Evolutionary conservation across 192 early-diverging fungal species (phyloP).

Genomic region (Backusella parvicylindrica): DNA sequence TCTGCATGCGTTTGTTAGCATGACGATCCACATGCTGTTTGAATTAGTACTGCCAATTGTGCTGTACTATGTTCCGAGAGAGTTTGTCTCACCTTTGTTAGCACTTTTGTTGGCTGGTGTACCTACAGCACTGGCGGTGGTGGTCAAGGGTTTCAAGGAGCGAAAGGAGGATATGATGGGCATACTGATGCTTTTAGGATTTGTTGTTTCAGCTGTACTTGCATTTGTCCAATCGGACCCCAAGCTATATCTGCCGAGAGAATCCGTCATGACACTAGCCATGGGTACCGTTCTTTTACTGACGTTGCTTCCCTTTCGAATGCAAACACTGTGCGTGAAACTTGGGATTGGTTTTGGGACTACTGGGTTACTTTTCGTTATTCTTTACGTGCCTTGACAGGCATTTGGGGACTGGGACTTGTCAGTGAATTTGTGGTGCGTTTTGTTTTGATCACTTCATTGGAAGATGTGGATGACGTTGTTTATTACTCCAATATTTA

Average conservation of each 20-base stretch:
- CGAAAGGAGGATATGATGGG: conserved; percentile 32
- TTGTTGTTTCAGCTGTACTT: conserved; percentile 35
- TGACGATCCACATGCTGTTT: conserved; percentile 22
- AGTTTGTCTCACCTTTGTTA: conserved; percentile 20
- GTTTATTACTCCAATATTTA: too few relatives aligned
- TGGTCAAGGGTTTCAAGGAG: conserved; percentile 26
- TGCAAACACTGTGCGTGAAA: too few relatives aligned
- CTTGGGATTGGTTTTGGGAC: too few relatives aligned
- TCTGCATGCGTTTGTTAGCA: conserved; percentile 14
- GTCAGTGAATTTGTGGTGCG: too few relatives aligned
- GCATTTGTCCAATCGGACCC: conserved; percentile 38
- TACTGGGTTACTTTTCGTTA: too few relatives aligned
- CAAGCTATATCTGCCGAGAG: conserved; percentile 38
- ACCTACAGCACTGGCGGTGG: conserved; percentile 31
- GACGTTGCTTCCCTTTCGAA: conserved; percentile 36
- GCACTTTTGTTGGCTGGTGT: conserved; percentile 37
- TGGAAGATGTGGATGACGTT: too few relatives aligned
- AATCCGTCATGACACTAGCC: conserved; percentile 38
- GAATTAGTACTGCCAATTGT: conserved; percentile 27
- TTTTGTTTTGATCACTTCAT: too few relatives aligned
- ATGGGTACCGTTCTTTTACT: conserved; percentile 33
- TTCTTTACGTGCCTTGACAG: too few relatives aligned
- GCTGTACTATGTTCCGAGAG: conserved; percentile 25
- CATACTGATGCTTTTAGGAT: conserved; percentile 33
- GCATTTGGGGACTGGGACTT: too few relatives aligned